A percentile compares a stretch with the other conserved stretches of the same genome.
Conservation (phyloP, 78 protist genomes). For the Tieghemostelium lacteum region DNA sequence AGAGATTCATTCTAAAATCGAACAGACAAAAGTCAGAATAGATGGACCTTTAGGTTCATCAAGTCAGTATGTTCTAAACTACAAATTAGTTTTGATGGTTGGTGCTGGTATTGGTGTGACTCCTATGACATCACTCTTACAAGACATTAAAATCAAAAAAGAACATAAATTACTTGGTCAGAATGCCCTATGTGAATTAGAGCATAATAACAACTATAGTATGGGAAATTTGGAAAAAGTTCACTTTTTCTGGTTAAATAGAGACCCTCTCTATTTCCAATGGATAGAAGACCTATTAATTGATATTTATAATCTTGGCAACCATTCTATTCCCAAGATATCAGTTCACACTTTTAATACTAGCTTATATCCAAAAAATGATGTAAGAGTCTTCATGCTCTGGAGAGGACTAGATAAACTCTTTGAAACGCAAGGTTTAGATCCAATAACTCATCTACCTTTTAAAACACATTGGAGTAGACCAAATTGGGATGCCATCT, state of each 20-base stretch:
- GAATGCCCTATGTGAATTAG: too few relatives aligned
- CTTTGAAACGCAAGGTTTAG: constrained; percentile 30
- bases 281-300: constrained; percentile 80
- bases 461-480: constrained; percentile 71
- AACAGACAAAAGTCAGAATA: constrained; percentile 19
- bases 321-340: constrained; percentile 28
- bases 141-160: constrained; percentile 26
- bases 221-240: constrained; percentile 64
- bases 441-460: constrained; percentile 46
- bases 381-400: constrained; percentile 20
- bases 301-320: constrained; percentile 24
- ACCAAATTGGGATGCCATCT: constrained; percentile 62
- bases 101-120: constrained; percentile 93
- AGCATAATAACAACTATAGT: too few relatives aligned
- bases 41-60: constrained; percentile 93
- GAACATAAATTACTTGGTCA: not conserved
- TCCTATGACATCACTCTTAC: constrained; percentile 39
- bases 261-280: constrained; percentile 75
- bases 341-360: constrained; percentile 30
- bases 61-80: constrained; percentile 57
- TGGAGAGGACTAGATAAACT: constrained; percentile 48
- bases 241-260: constrained; percentile 83
- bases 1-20: not conserved
- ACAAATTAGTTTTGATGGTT: constrained; percentile 58
- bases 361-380: constrained; percentile 27